Percentiles rank a stretch among this genome's conserved stretches.
Evolutionary conservation across 2,329 filamentous ascomycete species (phyloP).

Genomic region (Cladosporium sp.): DNA sequence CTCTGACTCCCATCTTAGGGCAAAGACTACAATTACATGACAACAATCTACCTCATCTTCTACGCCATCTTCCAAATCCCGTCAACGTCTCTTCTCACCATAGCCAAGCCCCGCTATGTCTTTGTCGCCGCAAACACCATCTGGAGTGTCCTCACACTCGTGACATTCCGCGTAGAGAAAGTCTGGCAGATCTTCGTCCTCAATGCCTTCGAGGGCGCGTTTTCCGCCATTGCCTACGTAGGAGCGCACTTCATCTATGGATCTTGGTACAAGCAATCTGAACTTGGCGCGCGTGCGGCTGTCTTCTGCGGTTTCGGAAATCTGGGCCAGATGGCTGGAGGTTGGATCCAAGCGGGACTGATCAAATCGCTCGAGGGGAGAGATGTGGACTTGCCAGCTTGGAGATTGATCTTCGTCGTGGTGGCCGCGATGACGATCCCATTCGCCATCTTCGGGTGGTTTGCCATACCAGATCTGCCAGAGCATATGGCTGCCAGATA

Average conservation of each 20-base stretch:
- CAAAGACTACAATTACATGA: not conserved
- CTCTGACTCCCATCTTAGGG: not conserved
- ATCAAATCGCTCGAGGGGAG: slow-evolving; percentile 40
- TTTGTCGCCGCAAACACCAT: slow-evolving; percentile 46
- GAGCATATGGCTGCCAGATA: slow-evolving; percentile 45
- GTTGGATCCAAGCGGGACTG: slow-evolving; percentile 48
- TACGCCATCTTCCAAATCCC: slow-evolving; percentile 50
- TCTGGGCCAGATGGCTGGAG: slow-evolving; percentile 47
- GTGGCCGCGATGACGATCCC: slow-evolving; percentile 47
- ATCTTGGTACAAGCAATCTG: slow-evolving; percentile 47
- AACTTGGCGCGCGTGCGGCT: slow-evolving; percentile 44
- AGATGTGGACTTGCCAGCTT: slow-evolving; percentile 40
- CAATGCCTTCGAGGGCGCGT: slow-evolving; percentile 48
- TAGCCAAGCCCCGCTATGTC: slow-evolving; percentile 44
- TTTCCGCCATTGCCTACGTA: slow-evolving; percentile 47
- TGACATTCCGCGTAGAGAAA: slow-evolving; percentile 45
- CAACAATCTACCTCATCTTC: slow-evolving; percentile 34
- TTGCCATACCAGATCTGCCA: slow-evolving; percentile 48
- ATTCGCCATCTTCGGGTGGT: slow-evolving; percentile 46
- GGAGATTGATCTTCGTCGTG: slow-evolving; percentile 48
- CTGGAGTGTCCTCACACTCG: slow-evolving; percentile 47
- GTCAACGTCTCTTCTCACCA: slow-evolving; percentile 43
- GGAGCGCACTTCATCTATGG: slow-evolving; percentile 49
- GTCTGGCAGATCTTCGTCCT: slow-evolving; percentile 48
- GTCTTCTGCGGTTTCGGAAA: slow-evolving; percentile 47